Conservation (phyloP, 2,329 filamentous ascomycete species). For the Exophiala sideris region DNA sequence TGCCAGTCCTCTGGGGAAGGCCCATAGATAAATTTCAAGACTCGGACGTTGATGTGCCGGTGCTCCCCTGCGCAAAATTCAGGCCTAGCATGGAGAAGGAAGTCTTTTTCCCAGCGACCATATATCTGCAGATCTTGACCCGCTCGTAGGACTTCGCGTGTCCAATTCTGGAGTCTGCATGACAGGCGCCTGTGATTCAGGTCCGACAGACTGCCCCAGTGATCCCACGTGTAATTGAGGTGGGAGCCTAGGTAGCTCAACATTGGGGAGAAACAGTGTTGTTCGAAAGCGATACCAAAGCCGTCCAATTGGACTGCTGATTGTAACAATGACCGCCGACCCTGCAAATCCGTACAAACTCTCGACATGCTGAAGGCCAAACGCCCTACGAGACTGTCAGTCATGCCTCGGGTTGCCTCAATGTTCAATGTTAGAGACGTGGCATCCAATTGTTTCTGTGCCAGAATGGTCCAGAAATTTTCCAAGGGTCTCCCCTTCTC, state of each 20-base stretch:
- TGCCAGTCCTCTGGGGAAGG: conserved; percentile 7
- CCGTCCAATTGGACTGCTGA: conserved; percentile 1
- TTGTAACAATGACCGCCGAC: conserved; percentile 1
- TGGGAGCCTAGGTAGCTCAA: not conserved
- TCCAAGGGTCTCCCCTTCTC: not conserved
- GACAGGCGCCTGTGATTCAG: conserved; percentile 1
- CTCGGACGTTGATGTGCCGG: not conserved
- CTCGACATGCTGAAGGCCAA: not conserved
- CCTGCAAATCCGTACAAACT: not conserved
- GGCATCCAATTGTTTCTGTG: not conserved
- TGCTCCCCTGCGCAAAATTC: not conserved
- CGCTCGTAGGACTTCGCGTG: conserved; percentile 1
- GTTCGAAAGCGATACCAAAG: not conserved
- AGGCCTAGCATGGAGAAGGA: not conserved
- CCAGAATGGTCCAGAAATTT: not conserved
- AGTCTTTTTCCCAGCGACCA: conserved; percentile 2
- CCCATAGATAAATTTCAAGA: conserved; percentile 4
- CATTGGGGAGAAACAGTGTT: conserved; percentile 2
- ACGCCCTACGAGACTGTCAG: not conserved
- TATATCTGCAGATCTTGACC: conserved; percentile 10
- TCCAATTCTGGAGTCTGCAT: conserved; percentile 7
- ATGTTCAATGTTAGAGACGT: not conserved
- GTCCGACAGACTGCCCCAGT: not conserved
- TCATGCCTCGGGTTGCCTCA: too few species aligned
- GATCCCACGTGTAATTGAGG: not conserved